Evolutionary conservation across 129 eudicot species (phyloP).

Genomic region (Flaveria ramosissima): DNA sequence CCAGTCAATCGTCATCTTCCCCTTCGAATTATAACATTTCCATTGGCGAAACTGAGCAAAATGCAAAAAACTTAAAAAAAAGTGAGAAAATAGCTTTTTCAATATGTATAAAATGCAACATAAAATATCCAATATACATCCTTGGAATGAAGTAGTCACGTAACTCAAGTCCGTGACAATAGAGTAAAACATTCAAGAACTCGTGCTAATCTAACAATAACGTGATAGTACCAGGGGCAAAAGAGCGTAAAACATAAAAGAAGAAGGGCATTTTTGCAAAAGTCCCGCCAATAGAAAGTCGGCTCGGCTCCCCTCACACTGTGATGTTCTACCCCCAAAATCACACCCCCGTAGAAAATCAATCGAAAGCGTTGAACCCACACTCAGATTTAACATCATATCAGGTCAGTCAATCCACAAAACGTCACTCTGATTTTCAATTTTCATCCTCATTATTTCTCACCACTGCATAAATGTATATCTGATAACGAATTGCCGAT

Average conservation of each 20-base stretch:
- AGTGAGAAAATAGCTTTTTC: no score
- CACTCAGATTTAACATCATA: conserved; percentile 1
- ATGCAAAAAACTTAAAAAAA: background rate
- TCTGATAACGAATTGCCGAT: background rate
- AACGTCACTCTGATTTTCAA: background rate
- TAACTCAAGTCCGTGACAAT: no score
- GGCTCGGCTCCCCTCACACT: conserved; percentile 15
- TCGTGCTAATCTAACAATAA: background rate
- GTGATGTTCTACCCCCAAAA: conserved; percentile 21
- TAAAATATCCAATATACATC: no score
- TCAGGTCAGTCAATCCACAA: conserved; percentile 23
- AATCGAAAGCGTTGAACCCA: conserved; percentile 22
- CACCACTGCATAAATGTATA: conserved; percentile 14
- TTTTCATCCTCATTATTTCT: conserved; percentile 14
- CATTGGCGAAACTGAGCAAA: background rate
- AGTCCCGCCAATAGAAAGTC: conserved; percentile 29
- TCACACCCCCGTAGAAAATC: conserved; percentile 16
- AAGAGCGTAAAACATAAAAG: conserved; percentile 7
- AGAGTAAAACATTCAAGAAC: background rate
- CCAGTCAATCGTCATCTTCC: background rate
- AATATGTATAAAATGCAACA: no score
- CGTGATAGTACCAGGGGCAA: background rate
- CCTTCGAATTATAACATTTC: background rate
- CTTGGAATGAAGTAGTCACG: no score
- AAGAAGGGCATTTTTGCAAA: conserved; percentile 23